These are phyloP conservation scores for Chlorella vulgaris DNA, from an alignment of 139 green algal genomes.

Conservation along the genomic window DNA sequence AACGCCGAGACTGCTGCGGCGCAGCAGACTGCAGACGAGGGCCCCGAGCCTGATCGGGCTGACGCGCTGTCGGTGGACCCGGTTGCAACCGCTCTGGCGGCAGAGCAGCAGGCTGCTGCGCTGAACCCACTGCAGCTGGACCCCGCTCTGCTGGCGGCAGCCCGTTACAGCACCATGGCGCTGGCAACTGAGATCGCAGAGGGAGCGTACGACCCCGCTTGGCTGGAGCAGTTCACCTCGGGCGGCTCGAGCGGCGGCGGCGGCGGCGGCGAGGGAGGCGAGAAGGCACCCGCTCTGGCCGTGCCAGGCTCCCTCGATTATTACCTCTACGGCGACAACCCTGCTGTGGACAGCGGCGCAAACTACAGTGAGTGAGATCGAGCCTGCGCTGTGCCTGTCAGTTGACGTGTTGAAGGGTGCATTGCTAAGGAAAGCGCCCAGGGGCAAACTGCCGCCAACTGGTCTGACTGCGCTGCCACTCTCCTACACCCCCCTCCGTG, in stretches of 20 bases:
- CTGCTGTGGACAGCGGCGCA: constrained; percentile 18
- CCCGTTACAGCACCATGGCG: background rate
- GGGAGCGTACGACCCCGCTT: background rate
- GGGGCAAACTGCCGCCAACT: too few relatives aligned
- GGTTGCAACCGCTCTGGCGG: background rate
- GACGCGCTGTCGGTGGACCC: background rate
- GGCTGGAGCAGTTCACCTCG: constrained; percentile 3
- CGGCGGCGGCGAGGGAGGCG: background rate
- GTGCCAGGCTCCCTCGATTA: background rate
- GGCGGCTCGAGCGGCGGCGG: background rate
- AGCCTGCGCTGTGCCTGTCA: background rate
- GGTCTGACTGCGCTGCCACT: too few relatives aligned
- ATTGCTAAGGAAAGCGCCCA: too few relatives aligned
- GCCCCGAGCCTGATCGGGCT: background rate
- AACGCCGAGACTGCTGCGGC: background rate
- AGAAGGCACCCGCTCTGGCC: background rate
- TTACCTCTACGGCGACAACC: background rate
- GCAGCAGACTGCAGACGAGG: background rate
- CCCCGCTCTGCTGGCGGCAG: constrained; percentile 1
- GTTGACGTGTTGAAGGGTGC: background rate
- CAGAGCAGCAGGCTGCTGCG: background rate
- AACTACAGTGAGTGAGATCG: constrained; percentile 8
- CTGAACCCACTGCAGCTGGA: constrained; percentile 19
- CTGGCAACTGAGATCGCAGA: constrained; percentile 8
- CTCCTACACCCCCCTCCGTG: too few relatives aligned